Conservation (phyloP, 1,284 basidiomycete genomes). For the Puccinia hordei region DNA sequence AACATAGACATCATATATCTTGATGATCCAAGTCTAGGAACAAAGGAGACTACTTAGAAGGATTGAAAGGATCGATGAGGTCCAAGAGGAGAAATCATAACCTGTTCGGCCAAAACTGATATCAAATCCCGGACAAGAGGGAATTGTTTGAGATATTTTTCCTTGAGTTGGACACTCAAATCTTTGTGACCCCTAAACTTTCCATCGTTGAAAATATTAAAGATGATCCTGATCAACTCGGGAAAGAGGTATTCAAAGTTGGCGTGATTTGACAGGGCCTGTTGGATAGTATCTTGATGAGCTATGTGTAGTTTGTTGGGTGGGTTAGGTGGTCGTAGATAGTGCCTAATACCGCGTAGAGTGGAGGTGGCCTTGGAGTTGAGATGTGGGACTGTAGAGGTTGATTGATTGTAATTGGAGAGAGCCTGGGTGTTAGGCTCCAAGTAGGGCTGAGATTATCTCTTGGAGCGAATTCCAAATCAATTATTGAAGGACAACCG, state of each 20-base stretch:
- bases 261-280: slow-evolving; percentile 57
- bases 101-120: slow-evolving; percentile 88
- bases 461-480: slow-evolving; percentile 28
- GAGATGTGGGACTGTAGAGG: slow-evolving; percentile 7
- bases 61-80: not conserved
- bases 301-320: slow-evolving; percentile 53
- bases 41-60: slow-evolving; percentile 17
- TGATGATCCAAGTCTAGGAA: slow-evolving; percentile 85
- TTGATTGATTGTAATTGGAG: slow-evolving; percentile 33
- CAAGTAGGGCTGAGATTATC: slow-evolving; percentile 3
- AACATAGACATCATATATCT: slow-evolving; percentile 87
- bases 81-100: slow-evolving; percentile 58
- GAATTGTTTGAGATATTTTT: slow-evolving; percentile 87
- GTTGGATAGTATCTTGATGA: slow-evolving; percentile 35
- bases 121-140: slow-evolving; percentile 85
- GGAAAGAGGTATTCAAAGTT: slow-evolving; percentile 66
- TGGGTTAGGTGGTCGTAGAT: slow-evolving; percentile 51
- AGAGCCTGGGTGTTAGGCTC: not conserved
- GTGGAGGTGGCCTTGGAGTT: slow-evolving; percentile 21
- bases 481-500: slow-evolving; percentile 18
- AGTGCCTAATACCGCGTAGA: slow-evolving; percentile 51
- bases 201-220: slow-evolving; percentile 78
- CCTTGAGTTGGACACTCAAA: slow-evolving; percentile 76
- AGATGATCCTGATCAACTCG: slow-evolving; percentile 77
- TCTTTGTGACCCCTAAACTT: slow-evolving; percentile 83